phyloP scores from a whole-genome alignment of 805 yeast genomes.

The Candida multigemmis region DNA sequence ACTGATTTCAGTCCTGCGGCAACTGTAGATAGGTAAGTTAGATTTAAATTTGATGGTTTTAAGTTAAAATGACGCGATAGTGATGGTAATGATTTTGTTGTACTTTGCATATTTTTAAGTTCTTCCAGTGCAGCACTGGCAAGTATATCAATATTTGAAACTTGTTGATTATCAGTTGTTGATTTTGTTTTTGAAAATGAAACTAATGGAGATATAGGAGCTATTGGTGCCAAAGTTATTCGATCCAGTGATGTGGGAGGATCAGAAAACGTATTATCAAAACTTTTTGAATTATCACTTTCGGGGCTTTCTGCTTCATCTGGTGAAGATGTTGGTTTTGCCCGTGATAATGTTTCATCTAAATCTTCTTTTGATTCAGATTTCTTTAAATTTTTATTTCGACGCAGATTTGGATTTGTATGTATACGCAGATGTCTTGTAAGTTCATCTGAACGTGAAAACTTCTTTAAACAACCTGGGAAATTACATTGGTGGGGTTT shows the following conservation, averaged over 20 bases:
- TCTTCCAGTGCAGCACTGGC: conserved; percentile 52
- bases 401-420: conserved; percentile 57
- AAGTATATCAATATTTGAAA: conserved; percentile 36
- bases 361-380: conserved; percentile 2
- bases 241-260: too few relatives aligned
- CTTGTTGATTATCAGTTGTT: not conserved
- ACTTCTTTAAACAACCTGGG: conserved; percentile 61
- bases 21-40: too few relatives aligned
- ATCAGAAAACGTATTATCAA: too few relatives aligned
- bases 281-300: too few relatives aligned
- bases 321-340: conserved; percentile 1
- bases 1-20: not conserved
- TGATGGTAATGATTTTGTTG: conserved; percentile 44
- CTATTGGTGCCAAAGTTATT: too few relatives aligned
- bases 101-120: conserved; percentile 30
- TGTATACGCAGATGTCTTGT: conserved; percentile 70
- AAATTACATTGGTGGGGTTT: conserved; percentile 71
- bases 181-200: conserved; percentile 8
- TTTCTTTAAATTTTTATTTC: conserved; percentile 38
- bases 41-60: too few relatives aligned
- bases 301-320: conserved; percentile 1
- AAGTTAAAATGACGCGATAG: conserved; percentile 36
- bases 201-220: conserved; percentile 1
- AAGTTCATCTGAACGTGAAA: conserved; percentile 64
- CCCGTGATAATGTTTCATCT: too few relatives aligned